These are phyloP conservation scores for Claviceps sp. DNA, from an alignment of 2,329 filamentous ascomycete species.

Conservation along the genomic window DNA sequence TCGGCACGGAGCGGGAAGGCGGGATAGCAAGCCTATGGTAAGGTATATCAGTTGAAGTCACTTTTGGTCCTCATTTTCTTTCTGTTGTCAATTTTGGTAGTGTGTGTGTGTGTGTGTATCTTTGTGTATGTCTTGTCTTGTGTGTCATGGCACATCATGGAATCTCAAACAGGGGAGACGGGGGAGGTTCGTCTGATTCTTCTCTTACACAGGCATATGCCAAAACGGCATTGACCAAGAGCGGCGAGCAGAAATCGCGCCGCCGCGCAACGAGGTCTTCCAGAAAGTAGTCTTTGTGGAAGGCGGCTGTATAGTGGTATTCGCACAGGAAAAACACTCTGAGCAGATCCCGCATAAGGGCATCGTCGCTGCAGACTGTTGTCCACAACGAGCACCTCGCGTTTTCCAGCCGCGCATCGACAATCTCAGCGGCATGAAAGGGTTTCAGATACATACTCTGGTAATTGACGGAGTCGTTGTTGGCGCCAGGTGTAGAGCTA, in stretches of 20 bases:
- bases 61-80: neutral
- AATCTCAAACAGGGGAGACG: slow-evolving; percentile 2
- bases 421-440: slow-evolving; percentile 21
- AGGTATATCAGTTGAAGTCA: neutral
- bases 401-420: slow-evolving; percentile 19
- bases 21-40: slow-evolving; percentile 17
- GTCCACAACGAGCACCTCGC: slow-evolving; percentile 24
- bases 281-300: slow-evolving; percentile 27
- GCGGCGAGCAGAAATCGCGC: slow-evolving; percentile 23
- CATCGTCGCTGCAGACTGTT: slow-evolving; percentile 19
- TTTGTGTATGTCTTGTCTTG: neutral
- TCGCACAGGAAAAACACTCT: slow-evolving; percentile 19
- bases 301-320: slow-evolving; percentile 21
- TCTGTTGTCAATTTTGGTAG: neutral
- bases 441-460: slow-evolving; percentile 20
- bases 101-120: neutral
- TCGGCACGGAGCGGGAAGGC: slow-evolving; percentile 16
- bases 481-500: neutral
- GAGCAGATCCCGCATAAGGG: slow-evolving; percentile 20
- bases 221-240: slow-evolving; percentile 26
- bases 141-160: neutral
- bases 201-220: slow-evolving; percentile 21
- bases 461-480: slow-evolving; percentile 3
- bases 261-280: slow-evolving; percentile 22
- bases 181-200: too few species aligned